Evolutionary conservation across 2,329 filamentous ascomycete genomes (phyloP), one percentile per base, ranked within the genome.

Genomic region (Diaporthe humulicola): DNA sequence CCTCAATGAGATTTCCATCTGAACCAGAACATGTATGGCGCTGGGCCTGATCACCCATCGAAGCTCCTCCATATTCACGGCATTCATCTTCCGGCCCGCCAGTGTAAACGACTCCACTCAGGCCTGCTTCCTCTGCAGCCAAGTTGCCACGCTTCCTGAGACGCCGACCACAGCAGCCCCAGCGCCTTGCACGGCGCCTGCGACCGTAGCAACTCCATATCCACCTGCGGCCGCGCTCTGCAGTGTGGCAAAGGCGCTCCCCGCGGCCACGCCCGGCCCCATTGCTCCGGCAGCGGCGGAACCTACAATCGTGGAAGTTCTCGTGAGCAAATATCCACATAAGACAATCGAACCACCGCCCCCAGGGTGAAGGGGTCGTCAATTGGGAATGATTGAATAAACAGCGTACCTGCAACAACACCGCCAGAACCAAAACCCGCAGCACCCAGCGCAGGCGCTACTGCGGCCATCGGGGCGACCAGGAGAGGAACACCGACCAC

Each of bases 201-300:
- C 60, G 14, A 79, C 76, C 0, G 71, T 60, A 15, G 74, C 73
- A 2, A 69, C 75, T 0, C 75, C 79, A 6, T 76, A 77, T 3
- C 79, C 79, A 9, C 76, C 78, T 56, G 78, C 78, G 1, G 75
- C 79, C 0, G 78, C 79, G 61, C 79, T 80, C 66, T 77, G 78
- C 8, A 77, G n/a, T 1, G 57, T 71, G 2, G 79, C 77, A 30
- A 80, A 80, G 4, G 28, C 3, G 40, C 78, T 77, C 1, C 78
- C 77, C 2, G 75, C 77, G 1, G 40, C 77, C 2, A 79, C 77
- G 12, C 76, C 76, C 74, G 48, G 76, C 58, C 4, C 28, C 54
- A 36, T 73, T 45, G n/a, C 80, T 76, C 38, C 70, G 0, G 79
- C 76, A 1, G 79, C 79, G 0, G 77, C n/a, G 0, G 79, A 77